Evolutionary conservation across 495 filamentous ascomycete species (phyloP).

Genomic region (Hyphodiscus hymeniophilus): DNA sequence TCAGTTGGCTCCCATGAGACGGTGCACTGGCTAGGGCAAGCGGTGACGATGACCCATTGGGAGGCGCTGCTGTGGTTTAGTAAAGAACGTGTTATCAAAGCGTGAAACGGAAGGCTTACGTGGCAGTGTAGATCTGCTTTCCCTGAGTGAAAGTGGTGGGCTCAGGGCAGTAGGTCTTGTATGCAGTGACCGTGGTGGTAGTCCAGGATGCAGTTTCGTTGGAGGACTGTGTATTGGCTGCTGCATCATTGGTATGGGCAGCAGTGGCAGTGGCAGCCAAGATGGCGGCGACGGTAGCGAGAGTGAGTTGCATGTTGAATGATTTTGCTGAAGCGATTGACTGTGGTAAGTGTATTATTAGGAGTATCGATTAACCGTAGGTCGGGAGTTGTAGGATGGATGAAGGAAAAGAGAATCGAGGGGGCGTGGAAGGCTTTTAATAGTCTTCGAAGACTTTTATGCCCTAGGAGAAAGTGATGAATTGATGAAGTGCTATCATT

Average conservation of each 20-base stretch:
- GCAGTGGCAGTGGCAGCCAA: background rate
- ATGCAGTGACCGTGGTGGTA: background rate
- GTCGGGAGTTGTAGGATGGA: too few relatives aligned
- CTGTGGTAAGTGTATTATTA: too few relatives aligned
- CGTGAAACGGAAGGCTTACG: background rate
- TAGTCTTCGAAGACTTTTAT: too few relatives aligned
- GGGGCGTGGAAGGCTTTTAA: too few relatives aligned
- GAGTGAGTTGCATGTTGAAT: background rate
- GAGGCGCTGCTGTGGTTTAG: background rate
- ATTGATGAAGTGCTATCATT: too few relatives aligned
- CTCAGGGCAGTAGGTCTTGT: constrained; percentile 26
- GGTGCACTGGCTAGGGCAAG: constrained; percentile 5
- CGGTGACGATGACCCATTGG: constrained; percentile 9
- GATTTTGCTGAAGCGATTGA: too few relatives aligned
- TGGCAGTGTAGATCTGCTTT: constrained; percentile 13
- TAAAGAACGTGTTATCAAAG: background rate
- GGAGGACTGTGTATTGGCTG: too few relatives aligned
- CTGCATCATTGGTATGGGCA: background rate
- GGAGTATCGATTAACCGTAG: too few relatives aligned
- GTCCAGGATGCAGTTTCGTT: background rate
- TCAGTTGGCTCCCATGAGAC: constrained; percentile 1
- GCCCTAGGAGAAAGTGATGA: too few relatives aligned
- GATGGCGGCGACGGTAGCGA: background rate
- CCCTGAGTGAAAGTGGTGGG: constrained; percentile 10
- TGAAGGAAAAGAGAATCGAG: too few relatives aligned